Evolutionary conservation across 805 yeast species (phyloP), one percentile per base, ranked within the genome.

Genomic region (Candida ulmi): DNA sequence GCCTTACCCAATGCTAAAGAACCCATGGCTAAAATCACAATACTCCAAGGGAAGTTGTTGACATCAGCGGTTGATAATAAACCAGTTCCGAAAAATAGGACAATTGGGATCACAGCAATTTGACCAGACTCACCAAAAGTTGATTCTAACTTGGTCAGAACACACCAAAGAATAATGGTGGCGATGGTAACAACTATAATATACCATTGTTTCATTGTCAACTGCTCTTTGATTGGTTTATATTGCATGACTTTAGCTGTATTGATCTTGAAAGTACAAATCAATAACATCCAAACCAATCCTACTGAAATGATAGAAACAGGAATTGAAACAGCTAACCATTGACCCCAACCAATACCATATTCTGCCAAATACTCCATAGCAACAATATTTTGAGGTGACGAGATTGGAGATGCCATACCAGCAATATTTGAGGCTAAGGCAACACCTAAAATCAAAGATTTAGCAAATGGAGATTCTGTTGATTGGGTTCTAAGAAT

Each of bases 1-100:
- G 95, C 95, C 54, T 85, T 85, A 49, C 99, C 99, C 36, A 91
- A 69, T 1, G 96, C 93, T 39, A 91, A 73, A 50, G 98, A 97
- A 30, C 99, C 99, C 98, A 91, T 91, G 11, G 98, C 97, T 44
- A 91, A 69, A 33, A 90, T 78, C 17, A 93, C 95, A 54, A 93
- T 91, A 5, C 95, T 84, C 99, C 99, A 91, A 23, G 96, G 87
- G 62, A 91, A 91, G 57, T 87, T 85, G 62, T 91, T 90, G 58
- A 91, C 82, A 59, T 93, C 98, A 34, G 86, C 85, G 1, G 90
- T 80, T 5, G 85, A 72, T 44, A 91, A 65, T 26, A 90, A 60
- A 1, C 96, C 96, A 0, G 96, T 77, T 15, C 96, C 98, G 57
- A 91, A 91, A 56, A 93, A 83, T 21, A 88, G 62, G 16, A 87